phyloP scores from a whole-genome alignment of 208 protist species.

The Acanthamoeba castellanii region DNA sequence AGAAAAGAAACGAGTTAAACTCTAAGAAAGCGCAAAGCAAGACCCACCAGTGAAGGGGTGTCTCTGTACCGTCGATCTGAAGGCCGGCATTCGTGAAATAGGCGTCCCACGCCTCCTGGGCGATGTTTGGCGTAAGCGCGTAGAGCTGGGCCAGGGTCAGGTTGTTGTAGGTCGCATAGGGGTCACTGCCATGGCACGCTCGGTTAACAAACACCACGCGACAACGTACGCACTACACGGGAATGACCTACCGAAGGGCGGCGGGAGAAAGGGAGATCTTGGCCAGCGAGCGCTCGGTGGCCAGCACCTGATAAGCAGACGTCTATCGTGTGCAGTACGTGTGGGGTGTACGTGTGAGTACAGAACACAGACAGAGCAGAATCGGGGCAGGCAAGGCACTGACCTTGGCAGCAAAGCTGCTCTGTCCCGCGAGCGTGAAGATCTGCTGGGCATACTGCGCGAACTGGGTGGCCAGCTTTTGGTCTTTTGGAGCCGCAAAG shows the following conservation, averaged over 20 bases:
- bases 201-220: neutral
- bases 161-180: conserved; percentile 55
- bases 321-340: neutral
- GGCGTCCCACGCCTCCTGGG: neutral
- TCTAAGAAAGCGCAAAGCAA: neutral
- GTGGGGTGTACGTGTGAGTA: neutral
- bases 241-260: neutral
- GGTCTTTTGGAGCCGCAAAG: neutral
- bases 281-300: neutral
- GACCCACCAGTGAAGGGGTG: neutral
- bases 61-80: neutral
- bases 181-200: neutral
- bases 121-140: neutral
- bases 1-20: neutral
- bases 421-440: neutral
- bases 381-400: neutral
- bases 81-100: neutral
- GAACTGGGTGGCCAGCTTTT: neutral
- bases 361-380: neutral
- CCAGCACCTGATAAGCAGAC: neutral
- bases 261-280: conserved; percentile 6
- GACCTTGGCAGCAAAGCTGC: neutral
- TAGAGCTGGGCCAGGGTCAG: conserved; percentile 32
- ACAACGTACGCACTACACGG: neutral
- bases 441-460: neutral